Evolutionary conservation across 1,284 basidiomycete species (phyloP), one percentile per base, ranked within the genome.

Genomic region (Neotropicomus parvogracilis): DNA sequence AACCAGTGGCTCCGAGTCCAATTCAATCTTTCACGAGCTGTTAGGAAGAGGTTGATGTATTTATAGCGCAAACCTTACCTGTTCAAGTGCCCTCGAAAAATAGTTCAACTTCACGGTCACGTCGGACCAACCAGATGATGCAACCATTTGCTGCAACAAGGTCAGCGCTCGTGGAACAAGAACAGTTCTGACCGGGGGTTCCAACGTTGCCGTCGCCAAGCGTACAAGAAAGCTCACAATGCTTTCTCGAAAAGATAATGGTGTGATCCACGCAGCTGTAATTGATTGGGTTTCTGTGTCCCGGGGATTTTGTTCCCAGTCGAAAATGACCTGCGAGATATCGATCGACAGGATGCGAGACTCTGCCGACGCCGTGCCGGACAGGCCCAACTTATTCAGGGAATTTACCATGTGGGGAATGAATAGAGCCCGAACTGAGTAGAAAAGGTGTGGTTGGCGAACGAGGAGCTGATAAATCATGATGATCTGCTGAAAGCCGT

Each of bases 351-450:
- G 71, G 28, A 85, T 70, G 31, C 94, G 85, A 19, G 90, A 86
- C 59, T 99, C 97, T 24, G 77, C 66, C n/a, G 81, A 87, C 4
- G 91, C 82, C 12, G 81, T 78, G 6, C 80, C 72, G 2, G 85
- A 81, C 56, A 97, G 79, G 20, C 93, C 94, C 16, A 99, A 78
- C 68, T 94, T 95, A 46, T 81, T 80, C 50, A 99, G 74, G 29
- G 89, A 91, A 63, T 90, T 90, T 52, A 95, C 90, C 70, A 99
- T 94, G 63, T 97, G 91, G 0, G 94, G 91, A n/a, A 99, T 82
- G 67, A 99, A 99, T 28, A 97, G 75, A 13, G 92, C 89, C 37
- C 97, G 87, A 52, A 93, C 91, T 42, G 91, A 85, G 72, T 91
- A 99, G 74, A 99, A 99, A 6, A 97, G 77, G 48, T 93, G 81